These are phyloP conservation scores for Edaphochlamys debaryana DNA, from an alignment of 139 green algal genomes.

Conservation along the genomic window DNA sequence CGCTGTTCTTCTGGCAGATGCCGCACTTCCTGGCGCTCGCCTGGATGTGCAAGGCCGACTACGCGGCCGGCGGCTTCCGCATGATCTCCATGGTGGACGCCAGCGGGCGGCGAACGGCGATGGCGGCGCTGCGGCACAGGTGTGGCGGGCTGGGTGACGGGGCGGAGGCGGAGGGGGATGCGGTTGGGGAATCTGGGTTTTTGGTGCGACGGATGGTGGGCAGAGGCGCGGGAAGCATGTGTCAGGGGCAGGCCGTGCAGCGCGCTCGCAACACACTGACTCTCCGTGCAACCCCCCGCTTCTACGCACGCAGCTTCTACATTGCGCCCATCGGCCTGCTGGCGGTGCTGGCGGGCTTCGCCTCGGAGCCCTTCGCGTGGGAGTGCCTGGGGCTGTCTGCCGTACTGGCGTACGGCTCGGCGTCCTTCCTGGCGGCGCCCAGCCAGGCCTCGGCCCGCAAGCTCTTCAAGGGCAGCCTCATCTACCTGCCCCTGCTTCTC, in stretches of 20 bases:
- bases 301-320: slow-evolving; percentile 11
- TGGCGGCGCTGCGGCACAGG: slow-evolving; percentile 86
- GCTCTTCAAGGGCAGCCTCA: slow-evolving; percentile 89
- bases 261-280: too few species aligned
- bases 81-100: slow-evolving; percentile 94
- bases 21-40: slow-evolving; percentile 98
- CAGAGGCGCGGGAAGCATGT: too few species aligned
- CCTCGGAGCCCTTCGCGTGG: slow-evolving; percentile 80
- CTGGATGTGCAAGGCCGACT: slow-evolving; percentile 94
- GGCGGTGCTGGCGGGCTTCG: slow-evolving; percentile 64
- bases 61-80: slow-evolving; percentile 80
- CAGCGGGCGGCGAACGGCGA: slow-evolving; percentile 84
- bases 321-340: slow-evolving; percentile 30
- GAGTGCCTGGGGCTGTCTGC: slow-evolving; percentile 74
- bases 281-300: too few species aligned
- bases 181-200: too few species aligned
- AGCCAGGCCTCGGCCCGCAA: slow-evolving; percentile 69
- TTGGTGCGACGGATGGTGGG: too few species aligned
- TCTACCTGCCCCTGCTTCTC: slow-evolving; percentile 95
- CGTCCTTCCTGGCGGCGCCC: slow-evolving; percentile 75
- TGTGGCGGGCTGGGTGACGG: too few species aligned
- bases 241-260: too few species aligned
- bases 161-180: too few species aligned
- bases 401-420: slow-evolving; percentile 72
- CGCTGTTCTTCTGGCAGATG: slow-evolving; percentile 98